These are phyloP conservation scores for Massospora cicadina DNA, from an alignment of 371 early-diverging fungal genomes.

Conservation along the genomic window DNA sequence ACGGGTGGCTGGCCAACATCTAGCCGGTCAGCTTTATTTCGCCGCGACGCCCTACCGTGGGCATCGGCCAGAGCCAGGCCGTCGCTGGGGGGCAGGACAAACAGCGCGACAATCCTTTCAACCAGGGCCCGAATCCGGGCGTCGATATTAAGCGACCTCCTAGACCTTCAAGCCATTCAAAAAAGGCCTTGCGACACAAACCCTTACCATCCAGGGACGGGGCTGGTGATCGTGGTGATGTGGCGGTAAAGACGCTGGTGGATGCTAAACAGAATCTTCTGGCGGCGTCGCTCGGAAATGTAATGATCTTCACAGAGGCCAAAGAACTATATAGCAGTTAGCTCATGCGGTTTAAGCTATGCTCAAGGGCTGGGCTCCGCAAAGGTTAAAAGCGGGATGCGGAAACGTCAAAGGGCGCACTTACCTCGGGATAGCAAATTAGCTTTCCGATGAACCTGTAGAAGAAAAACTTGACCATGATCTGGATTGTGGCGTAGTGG, in stretches of 20 bases:
- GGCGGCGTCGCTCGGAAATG: constrained; percentile 20
- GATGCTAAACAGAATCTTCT: constrained; percentile 18
- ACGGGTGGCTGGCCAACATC: not conserved
- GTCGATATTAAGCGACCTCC: not conserved
- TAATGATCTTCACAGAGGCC: constrained; percentile 22
- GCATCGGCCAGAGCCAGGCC: not conserved
- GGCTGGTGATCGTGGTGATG: constrained; percentile 17
- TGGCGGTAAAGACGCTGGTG: constrained; percentile 23
- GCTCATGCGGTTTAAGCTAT: no score
- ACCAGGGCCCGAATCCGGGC: not conserved
- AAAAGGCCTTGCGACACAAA: not conserved
- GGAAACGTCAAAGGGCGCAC: no score
- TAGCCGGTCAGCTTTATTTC: no score
- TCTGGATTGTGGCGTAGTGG: constrained; percentile 19
- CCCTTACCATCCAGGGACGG: constrained; percentile 21
- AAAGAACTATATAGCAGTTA: no score
- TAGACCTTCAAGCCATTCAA: not conserved
- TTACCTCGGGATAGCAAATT: constrained; percentile 24
- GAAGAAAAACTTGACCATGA: constrained; percentile 24
- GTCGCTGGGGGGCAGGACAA: not conserved
- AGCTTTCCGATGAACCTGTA: constrained; percentile 23
- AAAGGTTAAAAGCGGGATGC: no score
- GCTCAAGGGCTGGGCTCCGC: no score
- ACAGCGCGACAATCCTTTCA: not conserved
- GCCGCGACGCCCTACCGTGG: not conserved